Base-by-base conservation (phyloP, 202 grass and related monocot species). In the Schoenoplectus triqueter region DNA sequence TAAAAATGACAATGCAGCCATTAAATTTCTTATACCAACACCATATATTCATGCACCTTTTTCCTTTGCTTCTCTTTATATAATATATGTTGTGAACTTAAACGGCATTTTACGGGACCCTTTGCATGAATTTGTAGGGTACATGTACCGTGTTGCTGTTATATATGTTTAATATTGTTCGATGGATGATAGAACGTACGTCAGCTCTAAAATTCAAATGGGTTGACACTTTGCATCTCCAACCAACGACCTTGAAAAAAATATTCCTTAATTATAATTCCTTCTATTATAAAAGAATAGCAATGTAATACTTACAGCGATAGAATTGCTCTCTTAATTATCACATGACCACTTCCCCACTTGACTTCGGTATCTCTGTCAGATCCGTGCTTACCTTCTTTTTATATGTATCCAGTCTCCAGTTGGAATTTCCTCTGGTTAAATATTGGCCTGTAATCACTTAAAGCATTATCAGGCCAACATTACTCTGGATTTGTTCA, bases 331-430 rank as follows among this genome's bases (percentile, higher is more conserved):
- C 90, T 84, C 88, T 31, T 31, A 31, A 31, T 14, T 85, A 89
- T 82, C 92, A 94, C 92, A 94, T 92, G 92, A 94, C 74, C 82
- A 6, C 80, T 88, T 74, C 86, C 56, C 92, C 84, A 94, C 90
- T 92, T 92, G 90, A 92, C 92, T 84, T 92, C 80, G 86, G 90
- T 87, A 90, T 87, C 85, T 88, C 88, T 94, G 87, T 89, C 86
- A 94, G 80, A 83, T 83, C 80, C 46, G 14, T 83, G 64, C 66
- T 83, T 41, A 48, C 51, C 59, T 66, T 82, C 50, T 31, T 82
- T 82, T 61, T 66, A 49, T 31, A 48, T 22, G 31, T 66, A 65
- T 68, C 64, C 63, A 56, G 3, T 83, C 31, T 69, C 11, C 80
- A 82, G n/a, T 45, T 66, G 68, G 2, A 20, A n/a, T 83, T 18